phyloP scores from a whole-genome alignment of 2,329 filamentous ascomycete genomes.

The Aureobasidium sp. region DNA sequence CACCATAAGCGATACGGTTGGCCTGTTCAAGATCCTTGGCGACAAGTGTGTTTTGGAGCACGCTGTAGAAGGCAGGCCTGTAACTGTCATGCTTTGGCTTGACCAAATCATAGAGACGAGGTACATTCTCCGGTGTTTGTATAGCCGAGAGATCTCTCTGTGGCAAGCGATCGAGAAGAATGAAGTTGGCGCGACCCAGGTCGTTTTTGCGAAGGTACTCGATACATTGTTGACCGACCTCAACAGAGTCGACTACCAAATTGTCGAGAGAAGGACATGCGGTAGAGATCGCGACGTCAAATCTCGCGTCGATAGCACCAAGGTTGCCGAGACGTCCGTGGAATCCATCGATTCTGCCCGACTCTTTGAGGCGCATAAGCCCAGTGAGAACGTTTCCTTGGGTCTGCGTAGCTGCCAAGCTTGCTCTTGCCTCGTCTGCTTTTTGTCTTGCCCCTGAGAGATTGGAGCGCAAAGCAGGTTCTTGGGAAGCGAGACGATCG shows the following conservation, averaged over 20 bases:
- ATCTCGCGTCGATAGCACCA: constrained; percentile 86
- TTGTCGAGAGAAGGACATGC: constrained; percentile 89
- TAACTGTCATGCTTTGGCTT: constrained; percentile 83
- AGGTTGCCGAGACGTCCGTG: constrained; percentile 92
- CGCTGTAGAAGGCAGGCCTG: constrained; percentile 86
- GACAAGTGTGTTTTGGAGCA: constrained; percentile 90
- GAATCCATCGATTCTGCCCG: constrained; percentile 93
- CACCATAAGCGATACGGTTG: constrained; percentile 92
- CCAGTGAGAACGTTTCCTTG: constrained; percentile 79
- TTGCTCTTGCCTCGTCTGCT: constrained; percentile 90
- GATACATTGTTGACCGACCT: constrained; percentile 95
- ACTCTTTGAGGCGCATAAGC: constrained; percentile 90
- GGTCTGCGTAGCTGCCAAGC: constrained; percentile 80
- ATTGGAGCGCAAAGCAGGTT: constrained; percentile 74
- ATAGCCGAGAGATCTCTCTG: constrained; percentile 71
- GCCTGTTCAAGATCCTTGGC: constrained; percentile 90
- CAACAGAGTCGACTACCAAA: constrained; percentile 93
- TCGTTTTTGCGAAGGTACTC: constrained; percentile 97
- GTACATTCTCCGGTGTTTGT: constrained; percentile 84
- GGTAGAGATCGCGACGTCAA: constrained; percentile 96
- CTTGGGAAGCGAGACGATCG: constrained; percentile 63
- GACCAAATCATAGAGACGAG: constrained; percentile 86
- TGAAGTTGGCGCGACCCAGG: constrained; percentile 92
- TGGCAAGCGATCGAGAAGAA: constrained; percentile 82
- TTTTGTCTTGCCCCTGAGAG: constrained; percentile 88